Evolutionary conservation across 257 asterid genomes (phyloP).

Genomic region (Plantago major): DNA sequence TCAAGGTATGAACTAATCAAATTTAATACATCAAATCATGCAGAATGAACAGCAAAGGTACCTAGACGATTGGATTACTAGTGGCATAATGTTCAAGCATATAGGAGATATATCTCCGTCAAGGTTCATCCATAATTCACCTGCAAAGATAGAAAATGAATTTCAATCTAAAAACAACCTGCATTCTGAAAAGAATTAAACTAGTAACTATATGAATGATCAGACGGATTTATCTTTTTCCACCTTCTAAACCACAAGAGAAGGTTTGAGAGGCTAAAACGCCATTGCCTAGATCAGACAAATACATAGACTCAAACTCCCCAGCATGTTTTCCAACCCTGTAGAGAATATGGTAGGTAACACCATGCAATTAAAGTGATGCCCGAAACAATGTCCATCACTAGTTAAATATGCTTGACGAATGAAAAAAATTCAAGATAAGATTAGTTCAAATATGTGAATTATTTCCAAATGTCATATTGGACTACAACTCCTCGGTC

Average conservation of each 20-base stretch:
- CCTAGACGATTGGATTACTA: conserved; percentile 58
- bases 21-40: neutral
- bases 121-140: conserved; percentile 89
- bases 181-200: conserved; percentile 4
- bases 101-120: conserved; percentile 90
- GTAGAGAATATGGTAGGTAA: conserved; percentile 11
- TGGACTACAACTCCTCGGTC: neutral
- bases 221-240: conserved; percentile 7
- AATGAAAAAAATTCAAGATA: neutral
- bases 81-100: conserved; percentile 72
- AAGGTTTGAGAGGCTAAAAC: conserved; percentile 35
- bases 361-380: neutral
- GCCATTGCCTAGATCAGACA: conserved; percentile 62
- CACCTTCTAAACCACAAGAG: conserved; percentile 67
- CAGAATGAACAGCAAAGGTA: conserved; percentile 23
- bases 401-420: too few relatives aligned
- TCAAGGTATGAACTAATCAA: neutral
- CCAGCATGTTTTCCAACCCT: conserved; percentile 78
- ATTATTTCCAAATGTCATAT: neutral
- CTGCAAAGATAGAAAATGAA: conserved; percentile 34
- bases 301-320: conserved; percentile 65
- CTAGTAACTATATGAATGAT: conserved; percentile 12
- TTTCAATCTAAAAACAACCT: conserved; percentile 9
- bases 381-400: neutral
- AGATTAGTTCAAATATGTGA: neutral